Percentiles rank a stretch among this genome's conserved stretches.
Conservation (phyloP, 2,329 filamentous ascomycete species). For the Trichophyton verrucosum region DNA sequence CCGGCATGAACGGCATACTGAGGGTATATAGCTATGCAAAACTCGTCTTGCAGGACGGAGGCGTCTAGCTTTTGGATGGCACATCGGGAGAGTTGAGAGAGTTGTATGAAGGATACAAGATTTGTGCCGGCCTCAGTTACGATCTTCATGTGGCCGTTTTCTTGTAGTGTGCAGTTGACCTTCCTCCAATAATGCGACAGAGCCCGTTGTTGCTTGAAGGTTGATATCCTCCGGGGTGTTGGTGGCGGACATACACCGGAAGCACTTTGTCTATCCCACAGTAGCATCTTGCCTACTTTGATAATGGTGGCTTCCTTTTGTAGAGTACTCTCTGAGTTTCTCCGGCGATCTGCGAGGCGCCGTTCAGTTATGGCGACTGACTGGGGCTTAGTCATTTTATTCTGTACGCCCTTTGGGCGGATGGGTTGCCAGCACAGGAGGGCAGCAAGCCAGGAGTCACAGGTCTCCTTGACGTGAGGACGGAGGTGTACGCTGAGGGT, state of each 20-base stretch:
- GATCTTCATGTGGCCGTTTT: constrained; percentile 88
- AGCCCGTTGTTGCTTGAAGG: constrained; percentile 44
- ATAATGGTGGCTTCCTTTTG: constrained; percentile 72
- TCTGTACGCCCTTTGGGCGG: constrained; percentile 38
- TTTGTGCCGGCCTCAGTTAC: constrained; percentile 74
- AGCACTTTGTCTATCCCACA: constrained; percentile 70
- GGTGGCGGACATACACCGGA: constrained; percentile 25
- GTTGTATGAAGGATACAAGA: constrained; percentile 68
- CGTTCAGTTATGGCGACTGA: constrained; percentile 33
- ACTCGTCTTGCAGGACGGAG: constrained; percentile 83
- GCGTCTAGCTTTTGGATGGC: constrained; percentile 82
- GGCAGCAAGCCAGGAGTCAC: constrained; percentile 42
- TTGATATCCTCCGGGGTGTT: constrained; percentile 35
- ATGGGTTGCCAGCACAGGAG: constrained; percentile 41
- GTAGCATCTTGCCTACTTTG: constrained; percentile 80
- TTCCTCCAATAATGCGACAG: constrained; percentile 58
- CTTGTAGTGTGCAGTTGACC: constrained; percentile 85
- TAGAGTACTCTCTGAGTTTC: constrained; percentile 37
- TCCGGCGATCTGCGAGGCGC: constrained; percentile 31
- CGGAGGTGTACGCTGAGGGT: constrained; percentile 36
- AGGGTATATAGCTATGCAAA: constrained; percentile 89
- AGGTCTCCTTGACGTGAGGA: constrained; percentile 39
- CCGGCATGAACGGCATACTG: constrained; percentile 70
- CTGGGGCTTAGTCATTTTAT: constrained; percentile 40
- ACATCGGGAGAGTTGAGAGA: constrained; percentile 78